Evolutionary conservation across 192 early-diverging fungal genomes (phyloP), one percentile per base, ranked within the genome.

Genomic region (Dissophora globulifera): DNA sequence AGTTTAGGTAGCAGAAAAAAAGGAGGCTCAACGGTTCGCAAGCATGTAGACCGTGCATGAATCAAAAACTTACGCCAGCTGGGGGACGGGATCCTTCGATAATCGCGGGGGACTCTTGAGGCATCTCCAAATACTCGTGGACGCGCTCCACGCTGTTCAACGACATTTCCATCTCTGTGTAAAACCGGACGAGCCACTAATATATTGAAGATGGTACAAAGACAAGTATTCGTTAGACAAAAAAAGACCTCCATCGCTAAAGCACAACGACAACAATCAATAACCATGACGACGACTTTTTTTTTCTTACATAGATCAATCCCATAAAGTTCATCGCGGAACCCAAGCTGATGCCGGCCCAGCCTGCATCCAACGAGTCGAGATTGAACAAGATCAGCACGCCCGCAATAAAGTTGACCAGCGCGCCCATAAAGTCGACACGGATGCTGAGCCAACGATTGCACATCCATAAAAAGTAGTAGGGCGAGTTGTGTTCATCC

Each of bases 401-500:
- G 3, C 87, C 88, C 2, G 91, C 81, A 25, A 82, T 79, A 26
- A 93, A 86, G 20, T 83, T 80, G n/a, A 96, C 90, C 12, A 89
- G 33, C 10, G 89, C 86, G 41, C 90, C 91, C 3, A 92, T 81
- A 11, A 89, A 62, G 50, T 90, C 91, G 42, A 90, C 90, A 6
- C 97, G 88, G n/a, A 94, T 63, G 53, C 87, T 92, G 42, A 98
- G 87, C 95, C 95, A 97, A 27, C 94, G 83, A 80, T 94, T 95
- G 32, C 87, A 79, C 38, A 84, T 83, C 92, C 94, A 94, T 32
- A 95, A 68, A 48, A 90, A 83, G 59, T 93, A 94, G 58, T 86
- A 94, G 0, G 95, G 89, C 8, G 95, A 79, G 69, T 93, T 89
- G 79, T 94, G 91, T 60, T 80, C 80, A 62, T 96, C 85, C 12